Evolutionary conservation across 179 eudicot species (phyloP), one percentile per base, ranked within the genome.

Genomic region (Gypsophila paniculata): DNA sequence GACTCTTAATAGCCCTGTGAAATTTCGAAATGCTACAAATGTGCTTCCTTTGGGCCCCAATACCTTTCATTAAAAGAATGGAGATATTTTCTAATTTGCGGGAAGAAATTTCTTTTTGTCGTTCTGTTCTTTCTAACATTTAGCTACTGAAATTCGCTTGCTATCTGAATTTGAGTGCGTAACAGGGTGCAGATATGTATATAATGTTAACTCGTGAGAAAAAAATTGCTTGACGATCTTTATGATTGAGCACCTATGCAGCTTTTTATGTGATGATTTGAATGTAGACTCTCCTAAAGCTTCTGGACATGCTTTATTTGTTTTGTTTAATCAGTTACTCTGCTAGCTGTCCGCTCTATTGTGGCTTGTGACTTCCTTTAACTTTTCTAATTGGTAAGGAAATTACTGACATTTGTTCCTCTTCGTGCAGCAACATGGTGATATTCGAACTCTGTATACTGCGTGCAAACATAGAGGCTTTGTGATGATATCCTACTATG

Each of bases 401-500:
- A 53, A 53, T n/a, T 53, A 25, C 5, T 44, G 19, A n/a, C 32
- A 9, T 73, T 29, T 70, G 51, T 42, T 23, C 65, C n/a, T 34
- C 6, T 69, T 39, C 62, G 38, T 77, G 77, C 70, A 92, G 98
- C 96, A 90, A 88, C 88, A 85, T 81, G 98, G 98, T 21, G 91
- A 88, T 80, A 92, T 92, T 73, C 80, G 96, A 73, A 87, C 92
- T 48, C 79, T 92, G 49, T 90, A 92, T 74, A 90, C 98, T 49
- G 88, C 96, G 17, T 88, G 95, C 78, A 92, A 92, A 72, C 96
- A 88, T 70, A 80, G 96, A 79, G 98, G 98, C 39, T 92, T 92
- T 82, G 98, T 92, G 76, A 92, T 92, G 98, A 90, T 92, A 76
- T 90, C 98, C 44, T 92, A 92, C 70, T 90, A 87, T 53, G 96